These are phyloP conservation scores for Mentha longifolia DNA, from an alignment of 257 asterid species.

Conservation along the genomic window DNA sequence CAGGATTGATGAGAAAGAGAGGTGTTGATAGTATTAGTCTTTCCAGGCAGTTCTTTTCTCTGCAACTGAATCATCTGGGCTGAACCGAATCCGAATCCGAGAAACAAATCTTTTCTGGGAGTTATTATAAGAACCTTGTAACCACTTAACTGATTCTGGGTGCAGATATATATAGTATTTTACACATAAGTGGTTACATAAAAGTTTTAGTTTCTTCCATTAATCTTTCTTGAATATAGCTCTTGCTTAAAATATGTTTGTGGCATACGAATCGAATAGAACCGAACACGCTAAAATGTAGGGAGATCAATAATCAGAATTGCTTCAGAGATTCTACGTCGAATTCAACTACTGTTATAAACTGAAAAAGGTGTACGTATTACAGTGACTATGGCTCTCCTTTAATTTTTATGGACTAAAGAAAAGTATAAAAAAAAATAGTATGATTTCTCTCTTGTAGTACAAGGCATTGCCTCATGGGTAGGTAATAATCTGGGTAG, in stretches of 20 bases:
- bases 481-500: too few relatives aligned
- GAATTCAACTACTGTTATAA: too few relatives aligned
- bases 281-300: not conserved
- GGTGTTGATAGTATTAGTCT: conserved; percentile 31
- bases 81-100: conserved; percentile 2
- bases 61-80: conserved; percentile 22
- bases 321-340: too few relatives aligned
- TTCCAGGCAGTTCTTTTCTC: conserved; percentile 31
- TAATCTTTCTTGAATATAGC: not conserved
- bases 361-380: too few relatives aligned
- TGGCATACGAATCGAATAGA: not conserved
- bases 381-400: too few relatives aligned
- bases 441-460: too few relatives aligned
- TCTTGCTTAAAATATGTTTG: not conserved
- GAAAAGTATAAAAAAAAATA: too few relatives aligned
- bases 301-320: too few relatives aligned
- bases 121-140: conserved; percentile 22
- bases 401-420: too few relatives aligned
- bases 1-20: conserved; percentile 41
- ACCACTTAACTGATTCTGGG: conserved; percentile 10
- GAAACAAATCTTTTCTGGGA: conserved; percentile 21
- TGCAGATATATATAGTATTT: conserved; percentile 26
- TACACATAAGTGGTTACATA: conserved; percentile 1
- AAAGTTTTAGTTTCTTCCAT: not conserved
- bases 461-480: too few relatives aligned